Percentiles rank a stretch among this genome's conserved stretches.
Conservation (phyloP, 306 rosid genomes). For the Prunus campanulata region DNA sequence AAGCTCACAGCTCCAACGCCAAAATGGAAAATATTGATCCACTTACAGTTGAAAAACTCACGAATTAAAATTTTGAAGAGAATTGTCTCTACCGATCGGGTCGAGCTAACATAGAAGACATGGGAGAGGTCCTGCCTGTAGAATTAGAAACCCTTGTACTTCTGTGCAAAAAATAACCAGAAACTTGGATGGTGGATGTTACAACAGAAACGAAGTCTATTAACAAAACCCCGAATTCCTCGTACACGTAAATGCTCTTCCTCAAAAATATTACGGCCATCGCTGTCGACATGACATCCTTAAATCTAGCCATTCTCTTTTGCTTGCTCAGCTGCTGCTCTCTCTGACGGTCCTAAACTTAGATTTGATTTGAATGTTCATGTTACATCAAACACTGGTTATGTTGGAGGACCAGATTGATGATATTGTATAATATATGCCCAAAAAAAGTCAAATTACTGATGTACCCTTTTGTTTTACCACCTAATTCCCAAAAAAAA, state of each 20-base stretch:
- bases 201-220: constrained; percentile 6
- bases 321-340: background rate
- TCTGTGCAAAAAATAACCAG: background rate
- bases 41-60: background rate
- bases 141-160: background rate
- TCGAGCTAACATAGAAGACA: constrained; percentile 50
- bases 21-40: background rate
- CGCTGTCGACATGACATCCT: constrained; percentile 35
- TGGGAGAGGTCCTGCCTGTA: constrained; percentile 30
- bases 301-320: constrained; percentile 33
- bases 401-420: background rate
- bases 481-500: too few species aligned
- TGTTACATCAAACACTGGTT: background rate
- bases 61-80: background rate
- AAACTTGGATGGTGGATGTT: background rate
- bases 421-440: background rate
- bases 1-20: background rate
- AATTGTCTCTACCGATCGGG: constrained; percentile 39
- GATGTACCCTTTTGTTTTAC: constrained; percentile 11
- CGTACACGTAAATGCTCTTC: constrained; percentile 43
- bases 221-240: constrained; percentile 36
- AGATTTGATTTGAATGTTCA: background rate
- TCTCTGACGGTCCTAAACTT: background rate
- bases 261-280: constrained; percentile 43
- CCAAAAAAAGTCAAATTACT: background rate